These are phyloP conservation scores for Fagus sylvatica DNA, from an alignment of 306 rosid genomes.

Conservation along the genomic window DNA sequence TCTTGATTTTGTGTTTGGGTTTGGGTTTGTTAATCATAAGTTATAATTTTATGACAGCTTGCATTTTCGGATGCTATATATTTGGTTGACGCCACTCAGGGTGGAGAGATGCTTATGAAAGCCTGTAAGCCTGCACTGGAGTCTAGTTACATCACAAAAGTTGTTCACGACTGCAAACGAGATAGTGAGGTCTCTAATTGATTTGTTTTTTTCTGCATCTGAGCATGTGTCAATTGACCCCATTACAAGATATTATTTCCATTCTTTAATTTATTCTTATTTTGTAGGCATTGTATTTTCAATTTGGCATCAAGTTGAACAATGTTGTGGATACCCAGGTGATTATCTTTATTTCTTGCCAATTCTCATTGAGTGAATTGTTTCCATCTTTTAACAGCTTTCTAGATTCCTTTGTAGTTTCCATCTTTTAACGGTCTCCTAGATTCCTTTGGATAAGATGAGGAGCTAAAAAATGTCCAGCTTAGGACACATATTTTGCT, in stretches of 20 bases:
- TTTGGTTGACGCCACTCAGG: slow-evolving; percentile 88
- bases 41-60: slow-evolving; percentile 56
- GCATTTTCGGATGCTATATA: slow-evolving; percentile 93
- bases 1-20: neutral
- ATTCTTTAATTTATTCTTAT: slow-evolving; percentile 27
- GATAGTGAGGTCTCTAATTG: slow-evolving; percentile 84
- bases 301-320: slow-evolving; percentile 96
- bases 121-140: slow-evolving; percentile 99
- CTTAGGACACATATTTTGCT: no score
- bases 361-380: neutral
- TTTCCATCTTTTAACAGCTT: neutral
- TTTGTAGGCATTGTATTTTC: slow-evolving; percentile 89
- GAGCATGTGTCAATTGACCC: slow-evolving; percentile 9
- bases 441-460: neutral
- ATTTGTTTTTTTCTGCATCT: slow-evolving; percentile 24
- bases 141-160: slow-evolving; percentile 86
- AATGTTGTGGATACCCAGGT: slow-evolving; percentile 99
- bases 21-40: neutral
- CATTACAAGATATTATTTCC: neutral
- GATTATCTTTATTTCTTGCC: slow-evolving; percentile 26
- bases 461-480: neutral
- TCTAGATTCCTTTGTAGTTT: neutral
- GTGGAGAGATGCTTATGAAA: slow-evolving; percentile 73
- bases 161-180: slow-evolving; percentile 98
- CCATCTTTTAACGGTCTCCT: neutral